phyloP scores from a whole-genome alignment of 2,329 filamentous ascomycete species.

The Parafenestella ontariensis region DNA sequence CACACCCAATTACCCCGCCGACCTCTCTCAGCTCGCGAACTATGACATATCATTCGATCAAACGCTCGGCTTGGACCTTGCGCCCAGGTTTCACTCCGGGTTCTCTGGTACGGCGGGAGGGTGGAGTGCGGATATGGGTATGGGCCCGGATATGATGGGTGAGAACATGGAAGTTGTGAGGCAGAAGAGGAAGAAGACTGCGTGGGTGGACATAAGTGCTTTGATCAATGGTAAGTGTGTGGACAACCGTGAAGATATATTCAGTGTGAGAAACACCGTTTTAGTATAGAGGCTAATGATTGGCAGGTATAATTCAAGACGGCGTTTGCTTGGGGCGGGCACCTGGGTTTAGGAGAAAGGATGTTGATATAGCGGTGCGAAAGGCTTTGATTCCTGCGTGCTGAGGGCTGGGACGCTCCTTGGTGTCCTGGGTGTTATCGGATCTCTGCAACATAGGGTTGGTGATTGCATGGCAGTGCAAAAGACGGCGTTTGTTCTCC shows the following conservation, averaged over 20 bases:
- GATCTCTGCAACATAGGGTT: neutral
- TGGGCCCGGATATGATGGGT: slow-evolving; percentile 31
- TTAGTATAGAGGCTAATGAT: slow-evolving; percentile 28
- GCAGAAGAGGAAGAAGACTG: slow-evolving; percentile 44
- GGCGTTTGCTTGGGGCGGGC: slow-evolving; percentile 54
- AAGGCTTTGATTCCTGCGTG: slow-evolving; percentile 40
- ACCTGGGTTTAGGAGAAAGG: slow-evolving; percentile 53
- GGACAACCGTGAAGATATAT: neutral
- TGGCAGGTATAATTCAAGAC: slow-evolving; percentile 44
- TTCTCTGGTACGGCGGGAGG: slow-evolving; percentile 17
- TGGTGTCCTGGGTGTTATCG: neutral
- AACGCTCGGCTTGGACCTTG: slow-evolving; percentile 44
- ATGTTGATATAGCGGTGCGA: slow-evolving; percentile 52
- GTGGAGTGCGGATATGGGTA: slow-evolving; percentile 11
- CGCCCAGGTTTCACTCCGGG: slow-evolving; percentile 32
- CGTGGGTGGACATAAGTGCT: slow-evolving; percentile 53
- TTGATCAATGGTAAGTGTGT: slow-evolving; percentile 52
- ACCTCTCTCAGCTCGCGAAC: slow-evolving; percentile 18
- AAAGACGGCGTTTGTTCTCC: neutral
- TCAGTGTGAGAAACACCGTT: neutral
- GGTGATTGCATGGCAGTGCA: neutral
- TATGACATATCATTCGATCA: slow-evolving; percentile 39
- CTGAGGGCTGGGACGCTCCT: slow-evolving; percentile 5
- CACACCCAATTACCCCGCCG: slow-evolving; percentile 3
- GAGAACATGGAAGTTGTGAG: slow-evolving; percentile 19